Percentiles rank a stretch among this genome's conserved stretches.
Evolutionary conservation across 164 flowering plant species (phyloP).

Genomic region (Tetrastigma voinierianum): DNA sequence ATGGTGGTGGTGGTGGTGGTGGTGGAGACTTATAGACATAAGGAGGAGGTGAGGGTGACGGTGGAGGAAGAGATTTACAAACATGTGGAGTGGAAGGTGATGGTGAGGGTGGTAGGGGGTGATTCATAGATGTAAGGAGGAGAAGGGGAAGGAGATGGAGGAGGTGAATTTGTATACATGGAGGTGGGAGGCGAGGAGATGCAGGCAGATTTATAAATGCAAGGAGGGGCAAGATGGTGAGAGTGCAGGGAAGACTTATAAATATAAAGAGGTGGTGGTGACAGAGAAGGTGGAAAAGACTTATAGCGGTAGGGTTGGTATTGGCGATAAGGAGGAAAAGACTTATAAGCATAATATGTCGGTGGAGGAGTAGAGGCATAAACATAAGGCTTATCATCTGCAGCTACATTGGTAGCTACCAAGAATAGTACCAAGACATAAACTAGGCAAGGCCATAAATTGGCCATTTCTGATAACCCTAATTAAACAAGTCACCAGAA

Average conservation of each 20-base stretch:
- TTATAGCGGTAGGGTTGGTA: neutral
- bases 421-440: neutral
- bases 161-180: neutral
- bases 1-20: too few relatives aligned
- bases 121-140: neutral
- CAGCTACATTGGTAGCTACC: neutral
- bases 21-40: too few relatives aligned
- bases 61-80: constrained; percentile 1
- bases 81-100: neutral
- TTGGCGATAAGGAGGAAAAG: neutral
- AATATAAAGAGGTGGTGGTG: neutral
- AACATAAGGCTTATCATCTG: neutral
- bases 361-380: constrained; percentile 6
- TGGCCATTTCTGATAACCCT: neutral
- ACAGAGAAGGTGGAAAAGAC: neutral
- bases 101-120: neutral
- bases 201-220: neutral
- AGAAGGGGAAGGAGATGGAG: constrained; percentile 1
- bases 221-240: neutral
- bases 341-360: neutral
- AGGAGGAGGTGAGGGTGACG: too few relatives aligned
- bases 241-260: neutral
- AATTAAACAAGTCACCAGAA: neutral
- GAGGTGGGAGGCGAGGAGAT: neutral
- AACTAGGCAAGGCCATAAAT: neutral